phyloP scores from a whole-genome alignment of 177 flowering plant species.

The Vitis hybrid region DNA sequence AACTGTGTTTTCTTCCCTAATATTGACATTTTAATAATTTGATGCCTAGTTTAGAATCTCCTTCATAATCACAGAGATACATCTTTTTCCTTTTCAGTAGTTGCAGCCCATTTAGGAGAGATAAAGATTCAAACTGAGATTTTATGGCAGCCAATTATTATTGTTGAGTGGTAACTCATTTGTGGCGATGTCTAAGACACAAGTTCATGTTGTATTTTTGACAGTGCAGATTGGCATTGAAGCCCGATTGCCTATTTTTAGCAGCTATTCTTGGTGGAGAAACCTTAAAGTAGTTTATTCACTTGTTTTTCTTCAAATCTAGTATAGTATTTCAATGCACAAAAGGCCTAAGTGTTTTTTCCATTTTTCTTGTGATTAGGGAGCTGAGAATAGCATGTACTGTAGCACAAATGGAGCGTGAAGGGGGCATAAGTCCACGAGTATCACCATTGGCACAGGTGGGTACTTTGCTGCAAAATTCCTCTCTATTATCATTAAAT shows the following conservation, averaged over 20 bases:
- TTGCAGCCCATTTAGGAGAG: too few species aligned
- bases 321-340: neutral
- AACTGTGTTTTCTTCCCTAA: too few species aligned
- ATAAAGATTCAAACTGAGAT: too few species aligned
- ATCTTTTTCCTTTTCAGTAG: too few species aligned
- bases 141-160: neutral
- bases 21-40: too few species aligned
- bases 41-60: too few species aligned
- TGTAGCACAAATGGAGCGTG: conserved; percentile 95
- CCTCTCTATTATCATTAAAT: neutral
- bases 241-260: conserved; percentile 95
- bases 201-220: conserved; percentile 21
- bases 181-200: conserved; percentile 9
- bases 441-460: conserved; percentile 96
- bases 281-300: conserved; percentile 65
- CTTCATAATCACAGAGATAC: too few species aligned
- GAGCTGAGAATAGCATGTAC: conserved; percentile 96
- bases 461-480: conserved; percentile 13
- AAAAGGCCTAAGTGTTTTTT: conserved; percentile 2
- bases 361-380: conserved; percentile 29
- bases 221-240: conserved; percentile 87
- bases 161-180: neutral
- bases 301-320: neutral
- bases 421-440: conserved; percentile 96
- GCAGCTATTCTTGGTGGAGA: conserved; percentile 99